Evolutionary conservation across 148 eudicot genomes (phyloP), one percentile per base, ranked within the genome.

Genomic region (Rhododendron griersonianum): DNA sequence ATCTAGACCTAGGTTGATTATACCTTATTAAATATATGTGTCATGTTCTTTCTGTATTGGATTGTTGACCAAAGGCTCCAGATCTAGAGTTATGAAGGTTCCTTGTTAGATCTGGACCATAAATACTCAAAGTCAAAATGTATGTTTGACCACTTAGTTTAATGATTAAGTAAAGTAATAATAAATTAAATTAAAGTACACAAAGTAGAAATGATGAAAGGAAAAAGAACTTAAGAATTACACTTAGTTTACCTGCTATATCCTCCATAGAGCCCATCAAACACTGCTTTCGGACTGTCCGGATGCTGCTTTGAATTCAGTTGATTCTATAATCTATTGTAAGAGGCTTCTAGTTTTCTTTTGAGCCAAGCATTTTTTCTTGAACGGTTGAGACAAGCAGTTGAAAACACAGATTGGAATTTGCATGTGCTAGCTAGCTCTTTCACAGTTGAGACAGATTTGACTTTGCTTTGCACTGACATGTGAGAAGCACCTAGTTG

Each of bases 391-490:
- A 47, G 59, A 15, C 13, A 33, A 37, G 71, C 83, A 57, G 18
- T 25, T 57, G 47, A 55, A 16, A 33, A 81, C 23, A 9, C 14
- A 33, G 18, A 30, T 19, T 33, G 71, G 7, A 35, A 69, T 57
- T 81, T 81, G 71, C 83, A 81, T 57, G 71, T 81, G 47, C 83
- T 81, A 19, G 69, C 69, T 57, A 55, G 59, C 30, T 57, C 47
- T 55, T 81, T 45, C 83, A 55, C 33, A 81, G 83, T 35, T 25
- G n/a, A 57, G 47, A 81, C 47, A 18, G 37, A 55, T 57, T 55
- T 81, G 69, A 35, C 83, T 35, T 33, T 33, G 39, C 28, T 9
- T 39, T 19, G 11, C 63, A 41, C 47, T 81, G 83, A 81, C 48
- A 30, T 53, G 47, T 55, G 47, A 50, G n/a, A 51, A 80, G 21